These are phyloP conservation scores for Fraxinus paxiana DNA, from an alignment of 305 asterid genomes.

Conservation along the genomic window DNA sequence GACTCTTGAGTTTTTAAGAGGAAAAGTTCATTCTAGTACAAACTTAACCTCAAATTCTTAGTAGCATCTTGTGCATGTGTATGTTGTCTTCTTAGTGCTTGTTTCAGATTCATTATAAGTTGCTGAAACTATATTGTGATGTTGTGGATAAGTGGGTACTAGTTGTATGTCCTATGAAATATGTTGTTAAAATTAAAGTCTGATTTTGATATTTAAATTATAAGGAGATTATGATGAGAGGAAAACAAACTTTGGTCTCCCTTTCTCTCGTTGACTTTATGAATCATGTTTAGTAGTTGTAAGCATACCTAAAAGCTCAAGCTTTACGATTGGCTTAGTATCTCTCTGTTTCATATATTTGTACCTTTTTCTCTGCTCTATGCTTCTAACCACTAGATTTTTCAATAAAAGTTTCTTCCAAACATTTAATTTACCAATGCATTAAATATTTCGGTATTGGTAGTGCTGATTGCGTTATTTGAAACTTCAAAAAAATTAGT, in stretches of 20 bases:
- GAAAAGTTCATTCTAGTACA: neutral
- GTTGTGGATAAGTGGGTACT: neutral
- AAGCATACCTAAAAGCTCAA: neutral
- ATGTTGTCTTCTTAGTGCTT: neutral
- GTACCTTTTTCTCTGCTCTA: neutral
- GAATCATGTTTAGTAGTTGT: neutral
- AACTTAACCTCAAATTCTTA: neutral
- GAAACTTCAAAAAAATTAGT: neutral
- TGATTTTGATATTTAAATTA: no score
- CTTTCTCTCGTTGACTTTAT: neutral
- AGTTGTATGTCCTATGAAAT: neutral
- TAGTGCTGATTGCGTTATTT: neutral
- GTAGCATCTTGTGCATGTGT: neutral
- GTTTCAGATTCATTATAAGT: neutral
- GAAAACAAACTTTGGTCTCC: neutral
- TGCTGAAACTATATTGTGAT: neutral
- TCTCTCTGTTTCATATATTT: neutral
- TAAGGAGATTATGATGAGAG: neutral
- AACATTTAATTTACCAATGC: neutral
- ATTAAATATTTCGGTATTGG: neutral
- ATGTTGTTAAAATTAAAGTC: neutral
- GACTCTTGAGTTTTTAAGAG: neutral
- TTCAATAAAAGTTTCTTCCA: neutral
- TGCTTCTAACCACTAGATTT: neutral
- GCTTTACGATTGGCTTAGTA: neutral